Evolutionary conservation across 305 asterid species (phyloP).

Genomic region (Fraxinus latifolia): DNA sequence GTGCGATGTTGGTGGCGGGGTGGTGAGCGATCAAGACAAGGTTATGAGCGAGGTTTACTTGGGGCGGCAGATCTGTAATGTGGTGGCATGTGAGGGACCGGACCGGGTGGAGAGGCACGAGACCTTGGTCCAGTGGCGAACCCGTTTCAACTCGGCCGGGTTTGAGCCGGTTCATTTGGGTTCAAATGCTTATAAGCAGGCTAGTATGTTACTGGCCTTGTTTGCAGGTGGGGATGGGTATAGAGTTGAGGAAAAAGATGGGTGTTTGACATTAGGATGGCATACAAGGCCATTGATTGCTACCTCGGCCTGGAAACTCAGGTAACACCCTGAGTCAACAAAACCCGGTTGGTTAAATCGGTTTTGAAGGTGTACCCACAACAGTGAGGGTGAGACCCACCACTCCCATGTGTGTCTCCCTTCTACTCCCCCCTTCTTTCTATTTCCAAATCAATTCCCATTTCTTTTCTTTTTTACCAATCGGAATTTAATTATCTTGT

Average conservation of each 20-base stretch:
- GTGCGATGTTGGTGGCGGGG: slow-evolving; percentile 30
- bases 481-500: slow-evolving; percentile 15
- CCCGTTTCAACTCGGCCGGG: slow-evolving; percentile 54
- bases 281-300: slow-evolving; percentile 84
- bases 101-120: slow-evolving; percentile 96
- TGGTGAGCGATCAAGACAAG: slow-evolving; percentile 61
- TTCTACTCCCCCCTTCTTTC: background rate
- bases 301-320: slow-evolving; percentile 87
- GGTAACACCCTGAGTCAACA: slow-evolving; percentile 23
- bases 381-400: slow-evolving; percentile 39
- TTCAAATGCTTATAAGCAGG: slow-evolving; percentile 81
- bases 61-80: slow-evolving; percentile 79
- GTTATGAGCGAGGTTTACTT: slow-evolving; percentile 82
- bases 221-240: slow-evolving; percentile 89
- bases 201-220: slow-evolving; percentile 70
- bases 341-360: slow-evolving; percentile 21
- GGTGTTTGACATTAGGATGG: slow-evolving; percentile 93
- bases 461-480: background rate
- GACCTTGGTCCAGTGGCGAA: slow-evolving; percentile 66
- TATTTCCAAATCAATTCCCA: slow-evolving; percentile 8
- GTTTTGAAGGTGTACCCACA: slow-evolving; percentile 25
- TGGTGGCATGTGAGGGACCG: slow-evolving; percentile 81
- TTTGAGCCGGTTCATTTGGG: slow-evolving; percentile 71
- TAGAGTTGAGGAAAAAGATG: slow-evolving; percentile 76
- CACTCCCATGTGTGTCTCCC: slow-evolving; percentile 25